Conservation (phyloP, 371 early-diverging fungal species). For the Apophysomyces ossiformis region DNA sequence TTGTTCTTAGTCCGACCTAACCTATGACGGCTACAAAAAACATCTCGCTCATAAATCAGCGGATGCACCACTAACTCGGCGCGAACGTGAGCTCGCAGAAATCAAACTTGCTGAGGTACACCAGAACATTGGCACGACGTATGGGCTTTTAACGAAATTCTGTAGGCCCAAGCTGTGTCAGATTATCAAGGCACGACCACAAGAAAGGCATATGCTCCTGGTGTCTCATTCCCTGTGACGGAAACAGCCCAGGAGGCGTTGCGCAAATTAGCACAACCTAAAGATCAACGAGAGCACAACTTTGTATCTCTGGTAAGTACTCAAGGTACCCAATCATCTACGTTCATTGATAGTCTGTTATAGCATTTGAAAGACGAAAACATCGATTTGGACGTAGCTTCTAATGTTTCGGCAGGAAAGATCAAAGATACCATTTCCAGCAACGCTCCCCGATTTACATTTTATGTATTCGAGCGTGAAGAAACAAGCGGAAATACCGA, state of each 20-base stretch:
- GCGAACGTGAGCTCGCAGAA: slow-evolving; percentile 77
- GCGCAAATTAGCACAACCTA: slow-evolving; percentile 39
- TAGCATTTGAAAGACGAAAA: slow-evolving; percentile 57
- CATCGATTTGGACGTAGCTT: slow-evolving; percentile 55
- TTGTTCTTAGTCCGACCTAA: slow-evolving; percentile 57
- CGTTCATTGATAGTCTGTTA: slow-evolving; percentile 10
- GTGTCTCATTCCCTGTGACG: slow-evolving; percentile 63
- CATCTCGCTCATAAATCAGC: slow-evolving; percentile 75
- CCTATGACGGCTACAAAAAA: slow-evolving; percentile 74
- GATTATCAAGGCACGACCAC: slow-evolving; percentile 59
- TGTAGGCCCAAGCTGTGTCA: slow-evolving; percentile 50
- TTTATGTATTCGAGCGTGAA: slow-evolving; percentile 59
- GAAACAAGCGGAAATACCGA: slow-evolving; percentile 42
- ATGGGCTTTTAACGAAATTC: not conserved
- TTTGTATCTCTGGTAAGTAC: slow-evolving; percentile 68
- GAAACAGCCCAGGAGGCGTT: slow-evolving; percentile 64
- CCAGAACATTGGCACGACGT: not conserved
- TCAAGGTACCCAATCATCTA: not conserved
- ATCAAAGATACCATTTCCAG: slow-evolving; percentile 50
- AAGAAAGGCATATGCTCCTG: slow-evolving; percentile 66
- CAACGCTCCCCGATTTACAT: slow-evolving; percentile 71
- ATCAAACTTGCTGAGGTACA: slow-evolving; percentile 67
- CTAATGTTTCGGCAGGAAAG: slow-evolving; percentile 45
- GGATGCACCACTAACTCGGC: slow-evolving; percentile 81
- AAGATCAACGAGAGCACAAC: slow-evolving; percentile 48